Evolutionary conservation across 2,329 filamentous ascomycete genomes (phyloP).

Genomic region (Hymenoscyphus salicellus): DNA sequence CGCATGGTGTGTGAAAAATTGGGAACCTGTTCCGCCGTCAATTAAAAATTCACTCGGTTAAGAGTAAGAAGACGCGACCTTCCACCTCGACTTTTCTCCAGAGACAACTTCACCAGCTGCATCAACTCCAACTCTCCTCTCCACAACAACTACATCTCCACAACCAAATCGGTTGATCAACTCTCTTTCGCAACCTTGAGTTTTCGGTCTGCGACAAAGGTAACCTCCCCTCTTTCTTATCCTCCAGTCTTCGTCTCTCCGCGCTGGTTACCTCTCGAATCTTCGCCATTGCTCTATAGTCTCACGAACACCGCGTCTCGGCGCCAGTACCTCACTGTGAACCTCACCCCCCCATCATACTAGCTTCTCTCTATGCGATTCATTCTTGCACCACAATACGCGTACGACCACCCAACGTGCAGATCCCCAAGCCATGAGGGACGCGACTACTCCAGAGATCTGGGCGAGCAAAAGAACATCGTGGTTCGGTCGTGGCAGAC

Average conservation of each 20-base stretch:
- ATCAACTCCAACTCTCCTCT: neutral
- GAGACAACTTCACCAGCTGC: neutral
- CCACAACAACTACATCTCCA: neutral
- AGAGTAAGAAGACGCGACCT: neutral
- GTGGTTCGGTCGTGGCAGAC: neutral
- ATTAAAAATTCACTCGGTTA: slow-evolving; percentile 2
- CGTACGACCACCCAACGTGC: slow-evolving; percentile 30
- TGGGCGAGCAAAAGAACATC: slow-evolving; percentile 1
- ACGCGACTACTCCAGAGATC: slow-evolving; percentile 1
- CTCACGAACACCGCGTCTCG: slow-evolving; percentile 23
- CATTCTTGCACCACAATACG: slow-evolving; percentile 15
- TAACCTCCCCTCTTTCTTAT: slow-evolving; percentile 16
- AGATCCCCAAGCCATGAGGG: slow-evolving; percentile 13
- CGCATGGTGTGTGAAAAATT: slow-evolving; percentile 18
- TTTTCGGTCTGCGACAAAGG: neutral
- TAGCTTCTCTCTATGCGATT: slow-evolving; percentile 10
- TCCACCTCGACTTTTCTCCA: slow-evolving; percentile 16
- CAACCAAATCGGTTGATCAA: neutral
- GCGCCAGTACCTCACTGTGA: slow-evolving; percentile 17
- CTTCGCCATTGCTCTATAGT: slow-evolving; percentile 11
- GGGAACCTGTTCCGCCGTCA: neutral
- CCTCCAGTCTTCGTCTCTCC: slow-evolving; percentile 5
- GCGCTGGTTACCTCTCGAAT: slow-evolving; percentile 19
- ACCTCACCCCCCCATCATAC: slow-evolving; percentile 16
- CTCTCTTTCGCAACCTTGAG: neutral